Evolutionary conservation across 2,329 filamentous ascomycete species (phyloP).

Genomic region (Mycosphaerella sp.): DNA sequence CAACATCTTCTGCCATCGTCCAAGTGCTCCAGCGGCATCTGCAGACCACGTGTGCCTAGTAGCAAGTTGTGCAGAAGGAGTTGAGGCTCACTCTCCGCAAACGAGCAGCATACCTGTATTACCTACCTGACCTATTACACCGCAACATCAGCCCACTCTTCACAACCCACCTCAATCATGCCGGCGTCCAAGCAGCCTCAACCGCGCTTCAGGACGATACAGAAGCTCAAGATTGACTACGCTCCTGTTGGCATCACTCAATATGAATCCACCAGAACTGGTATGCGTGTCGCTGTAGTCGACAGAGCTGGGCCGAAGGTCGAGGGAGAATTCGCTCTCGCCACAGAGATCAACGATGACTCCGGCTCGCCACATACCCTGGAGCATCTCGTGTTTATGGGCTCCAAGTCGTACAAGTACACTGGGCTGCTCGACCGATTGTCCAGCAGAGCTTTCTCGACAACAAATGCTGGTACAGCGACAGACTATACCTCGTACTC

Average conservation of each 20-base stretch:
- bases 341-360: constrained; percentile 96
- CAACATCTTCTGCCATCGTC: too few relatives aligned
- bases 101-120: not conserved
- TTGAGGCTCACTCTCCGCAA: not conserved
- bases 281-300: constrained; percentile 89
- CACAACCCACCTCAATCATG: constrained; percentile 16
- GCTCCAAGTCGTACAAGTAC: constrained; percentile 86
- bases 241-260: constrained; percentile 82
- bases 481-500: constrained; percentile 97
- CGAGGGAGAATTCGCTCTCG: constrained; percentile 87
- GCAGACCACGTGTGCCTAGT: not conserved
- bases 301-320: constrained; percentile 93
- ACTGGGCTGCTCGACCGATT: constrained; percentile 94
- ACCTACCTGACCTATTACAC: too few relatives aligned
- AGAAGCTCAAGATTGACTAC: constrained; percentile 84
- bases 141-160: too few relatives aligned
- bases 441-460: constrained; percentile 84
- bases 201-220: constrained; percentile 70
- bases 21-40: not conserved
- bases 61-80: not conserved
- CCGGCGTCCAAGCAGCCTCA: constrained; percentile 35
- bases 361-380: constrained; percentile 68
- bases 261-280: constrained; percentile 91
- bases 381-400: constrained; percentile 53
- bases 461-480: constrained; percentile 95